Evolutionary conservation across 371 early-diverging fungal species (phyloP), one percentile per base, ranked within the genome.

Genomic region (Mucor circinelloides): DNA sequence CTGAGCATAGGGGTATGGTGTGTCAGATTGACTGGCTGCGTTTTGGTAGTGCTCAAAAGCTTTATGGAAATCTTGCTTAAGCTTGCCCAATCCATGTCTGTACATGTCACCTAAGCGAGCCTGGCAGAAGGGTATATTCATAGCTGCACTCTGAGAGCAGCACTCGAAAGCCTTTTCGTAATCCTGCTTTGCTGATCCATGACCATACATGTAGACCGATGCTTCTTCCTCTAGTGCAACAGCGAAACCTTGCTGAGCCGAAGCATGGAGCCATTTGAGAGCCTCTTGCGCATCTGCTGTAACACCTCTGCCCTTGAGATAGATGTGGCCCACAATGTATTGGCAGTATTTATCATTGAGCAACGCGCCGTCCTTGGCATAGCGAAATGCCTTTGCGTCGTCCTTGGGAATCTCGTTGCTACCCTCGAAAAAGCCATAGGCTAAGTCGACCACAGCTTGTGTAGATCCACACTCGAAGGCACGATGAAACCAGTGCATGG

Each of bases 271-370:
- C 72, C 76, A 82, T 58, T 67, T 60, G 31, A 82, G 58, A 4
- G 80, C 80, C 30, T 82, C 73, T 23, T 59, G 38, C 7, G 67
- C 63, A 58, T 79, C 55, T 17, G 63, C 44, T 0, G 50, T 38
- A 17, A 70, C 70, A 0, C 78, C 73, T 31, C 69, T 58, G 0
- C 75, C 74, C 9, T 75, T 72, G 15, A 76, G 48, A 44, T 71
- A 76, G 1, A 82, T 56, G 40, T 76, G 73, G 7, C 83, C 80
- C 34, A 78, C 60, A 48, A 82, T 76, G 21, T 82, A 82, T 34
- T 82, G 83, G 50, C 83, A 82, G 23, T 79, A 82, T 13, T 76
- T 76, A 38, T 82, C 83, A 21, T 74, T 73, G 6, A 71, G 60
- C 15, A 70, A 23, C 10, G 82, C 78, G 2, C 83, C 83, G 38